Conservation (phyloP, 371 early-diverging fungal genomes). For the Mucor circinelloides region DNA sequence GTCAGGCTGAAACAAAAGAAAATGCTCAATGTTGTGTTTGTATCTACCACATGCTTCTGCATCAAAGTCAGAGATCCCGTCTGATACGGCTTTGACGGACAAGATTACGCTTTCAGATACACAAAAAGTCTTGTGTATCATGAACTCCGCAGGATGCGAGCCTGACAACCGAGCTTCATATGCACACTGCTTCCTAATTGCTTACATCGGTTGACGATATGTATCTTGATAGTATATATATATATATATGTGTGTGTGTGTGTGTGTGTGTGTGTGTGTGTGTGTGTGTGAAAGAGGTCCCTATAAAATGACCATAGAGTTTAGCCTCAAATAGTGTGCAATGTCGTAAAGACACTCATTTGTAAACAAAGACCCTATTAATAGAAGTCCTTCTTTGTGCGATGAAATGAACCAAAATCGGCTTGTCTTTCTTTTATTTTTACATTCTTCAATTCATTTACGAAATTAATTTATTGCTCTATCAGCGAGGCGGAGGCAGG, state of each 20-base stretch:
- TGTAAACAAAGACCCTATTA: background rate
- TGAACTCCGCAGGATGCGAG: background rate
- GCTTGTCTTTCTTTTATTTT: background rate
- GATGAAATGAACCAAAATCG: too few species aligned
- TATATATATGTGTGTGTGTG: too few species aligned
- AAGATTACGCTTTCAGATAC: too few species aligned
- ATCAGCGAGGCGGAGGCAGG: background rate
- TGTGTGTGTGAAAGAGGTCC: too few species aligned
- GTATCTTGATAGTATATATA: background rate
- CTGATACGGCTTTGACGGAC: too few species aligned
- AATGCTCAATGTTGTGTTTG: background rate
- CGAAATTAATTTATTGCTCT: background rate
- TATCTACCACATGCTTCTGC: too few species aligned
- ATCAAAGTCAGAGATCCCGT: too few species aligned
- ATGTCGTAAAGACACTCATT: background rate
- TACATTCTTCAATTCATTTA: background rate
- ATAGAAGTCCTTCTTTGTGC: background rate
- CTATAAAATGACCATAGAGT: too few species aligned
- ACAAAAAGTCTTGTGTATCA: background rate
- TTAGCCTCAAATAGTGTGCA: too few species aligned
- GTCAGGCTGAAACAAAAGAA: background rate
- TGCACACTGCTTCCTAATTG: background rate
- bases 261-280: too few species aligned
- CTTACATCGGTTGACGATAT: background rate
- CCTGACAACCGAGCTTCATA: background rate